Evolutionary conservation across 257 asterid species (phyloP).

Genomic region (Solanum paucissectum): DNA sequence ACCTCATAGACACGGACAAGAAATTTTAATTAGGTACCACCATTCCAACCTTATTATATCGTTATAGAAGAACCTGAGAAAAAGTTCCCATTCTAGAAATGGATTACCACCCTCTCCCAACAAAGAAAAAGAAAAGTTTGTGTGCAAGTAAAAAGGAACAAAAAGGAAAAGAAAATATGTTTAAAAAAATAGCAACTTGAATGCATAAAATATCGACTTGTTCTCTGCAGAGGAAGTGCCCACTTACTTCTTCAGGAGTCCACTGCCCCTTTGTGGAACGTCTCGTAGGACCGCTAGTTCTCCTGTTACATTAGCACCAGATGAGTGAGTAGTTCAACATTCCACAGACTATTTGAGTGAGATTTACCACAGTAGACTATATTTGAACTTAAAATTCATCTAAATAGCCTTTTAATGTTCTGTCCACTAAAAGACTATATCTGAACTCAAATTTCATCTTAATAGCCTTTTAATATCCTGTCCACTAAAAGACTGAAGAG

Average conservation of each 20-base stretch:
- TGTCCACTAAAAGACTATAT: not conserved
- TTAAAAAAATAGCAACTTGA: not conserved
- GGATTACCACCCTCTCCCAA: not conserved
- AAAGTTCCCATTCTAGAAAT: not conserved
- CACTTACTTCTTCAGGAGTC: constrained; percentile 85
- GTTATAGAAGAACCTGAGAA: not conserved
- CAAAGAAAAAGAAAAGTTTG: not conserved
- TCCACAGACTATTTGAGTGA: not conserved
- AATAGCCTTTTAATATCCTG: not conserved
- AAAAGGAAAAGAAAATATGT: not conserved
- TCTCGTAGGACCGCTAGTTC: constrained; percentile 92
- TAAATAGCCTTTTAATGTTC: not conserved
- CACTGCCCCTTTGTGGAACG: constrained; percentile 99
- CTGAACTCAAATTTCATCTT: not conserved
- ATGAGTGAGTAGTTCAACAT: constrained; percentile 1
- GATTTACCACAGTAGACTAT: not conserved
- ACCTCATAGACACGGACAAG: not conserved
- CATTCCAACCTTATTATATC: not conserved
- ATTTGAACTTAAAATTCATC: not conserved
- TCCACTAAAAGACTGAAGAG: not conserved
- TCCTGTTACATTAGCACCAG: constrained; percentile 34
- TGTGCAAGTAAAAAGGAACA: not conserved
- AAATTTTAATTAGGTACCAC: not conserved
- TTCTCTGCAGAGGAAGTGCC: not conserved
- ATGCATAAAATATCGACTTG: not conserved